These are phyloP conservation scores for Pichia sp. DNA, from an alignment of 1,139 yeast genomes.

Conservation along the genomic window DNA sequence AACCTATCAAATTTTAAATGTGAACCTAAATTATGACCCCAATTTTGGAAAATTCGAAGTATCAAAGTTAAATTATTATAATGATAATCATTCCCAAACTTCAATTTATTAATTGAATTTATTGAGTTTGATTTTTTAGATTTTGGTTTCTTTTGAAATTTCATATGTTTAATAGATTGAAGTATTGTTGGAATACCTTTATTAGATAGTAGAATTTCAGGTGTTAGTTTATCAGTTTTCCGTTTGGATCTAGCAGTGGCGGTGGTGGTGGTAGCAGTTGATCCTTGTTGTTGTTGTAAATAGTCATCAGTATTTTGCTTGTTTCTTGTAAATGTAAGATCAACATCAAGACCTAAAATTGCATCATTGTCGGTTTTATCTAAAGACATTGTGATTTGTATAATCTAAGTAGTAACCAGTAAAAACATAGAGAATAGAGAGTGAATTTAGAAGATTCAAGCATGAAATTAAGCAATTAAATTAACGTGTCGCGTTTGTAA, in stretches of 20 bases:
- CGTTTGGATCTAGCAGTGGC: constrained; percentile 13
- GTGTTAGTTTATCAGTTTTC: constrained; percentile 21
- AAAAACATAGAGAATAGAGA: too few species aligned
- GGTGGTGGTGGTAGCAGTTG: background rate
- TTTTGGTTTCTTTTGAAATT: background rate
- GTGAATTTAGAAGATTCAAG: background rate
- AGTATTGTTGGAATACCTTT: constrained; percentile 26
- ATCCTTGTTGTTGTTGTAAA: background rate
- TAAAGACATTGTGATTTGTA: background rate
- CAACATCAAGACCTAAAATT: constrained; percentile 23
- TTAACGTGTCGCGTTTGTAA: background rate
- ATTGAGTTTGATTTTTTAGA: constrained; percentile 2
- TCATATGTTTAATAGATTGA: background rate
- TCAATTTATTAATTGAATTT: background rate
- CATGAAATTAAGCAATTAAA: too few species aligned
- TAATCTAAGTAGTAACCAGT: background rate
- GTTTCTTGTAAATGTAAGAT: background rate
- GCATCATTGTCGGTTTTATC: constrained; percentile 18
- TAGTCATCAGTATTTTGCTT: background rate
- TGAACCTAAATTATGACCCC: constrained; percentile 30
- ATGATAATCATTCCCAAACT: constrained; percentile 20
- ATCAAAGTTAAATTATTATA: constrained; percentile 26
- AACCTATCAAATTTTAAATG: constrained; percentile 27
- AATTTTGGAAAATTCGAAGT: constrained; percentile 26
- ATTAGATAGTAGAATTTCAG: constrained; percentile 24